Evolutionary conservation across 495 filamentous ascomycete species (phyloP).

Genomic region (Lophiotrema nucula): DNA sequence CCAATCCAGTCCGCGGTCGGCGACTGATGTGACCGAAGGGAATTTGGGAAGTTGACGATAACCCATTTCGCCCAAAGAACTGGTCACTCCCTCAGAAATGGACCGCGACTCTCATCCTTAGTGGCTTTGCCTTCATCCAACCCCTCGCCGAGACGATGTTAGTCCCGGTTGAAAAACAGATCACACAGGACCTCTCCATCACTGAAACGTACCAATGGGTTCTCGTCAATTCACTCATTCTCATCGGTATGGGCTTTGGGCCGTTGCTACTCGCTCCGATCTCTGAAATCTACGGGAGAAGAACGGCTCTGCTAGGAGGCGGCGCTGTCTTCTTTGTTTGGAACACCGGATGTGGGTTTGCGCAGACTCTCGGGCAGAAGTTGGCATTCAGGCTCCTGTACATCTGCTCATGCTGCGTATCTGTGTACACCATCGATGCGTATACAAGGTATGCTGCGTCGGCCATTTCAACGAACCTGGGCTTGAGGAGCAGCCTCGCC

Average conservation of each 20-base stretch:
- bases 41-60: constrained; percentile 32
- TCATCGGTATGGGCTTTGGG: constrained; percentile 56
- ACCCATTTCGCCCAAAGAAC: constrained; percentile 46
- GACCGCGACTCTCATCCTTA: constrained; percentile 43
- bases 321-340: constrained; percentile 56
- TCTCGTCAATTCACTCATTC: constrained; percentile 42
- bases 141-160: constrained; percentile 40
- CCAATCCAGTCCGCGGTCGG: too few species aligned
- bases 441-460: constrained; percentile 70
- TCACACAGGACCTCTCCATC: constrained; percentile 33
- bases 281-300: constrained; percentile 63
- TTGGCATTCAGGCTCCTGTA: constrained; percentile 62
- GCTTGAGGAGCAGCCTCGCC: constrained; percentile 36
- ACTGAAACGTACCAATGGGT: constrained; percentile 26
- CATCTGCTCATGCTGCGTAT: constrained; percentile 60
- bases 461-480: constrained; percentile 51
- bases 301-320: constrained; percentile 50
- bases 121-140: constrained; percentile 39
- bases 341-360: constrained; percentile 52
- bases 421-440: constrained; percentile 52
- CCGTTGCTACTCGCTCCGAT: constrained; percentile 60
- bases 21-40: background rate
- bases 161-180: constrained; percentile 37
- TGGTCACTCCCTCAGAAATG: constrained; percentile 54
- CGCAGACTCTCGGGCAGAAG: constrained; percentile 48